Conservation (phyloP, 148 eudicot species). For the Cornus suecica region DNA sequence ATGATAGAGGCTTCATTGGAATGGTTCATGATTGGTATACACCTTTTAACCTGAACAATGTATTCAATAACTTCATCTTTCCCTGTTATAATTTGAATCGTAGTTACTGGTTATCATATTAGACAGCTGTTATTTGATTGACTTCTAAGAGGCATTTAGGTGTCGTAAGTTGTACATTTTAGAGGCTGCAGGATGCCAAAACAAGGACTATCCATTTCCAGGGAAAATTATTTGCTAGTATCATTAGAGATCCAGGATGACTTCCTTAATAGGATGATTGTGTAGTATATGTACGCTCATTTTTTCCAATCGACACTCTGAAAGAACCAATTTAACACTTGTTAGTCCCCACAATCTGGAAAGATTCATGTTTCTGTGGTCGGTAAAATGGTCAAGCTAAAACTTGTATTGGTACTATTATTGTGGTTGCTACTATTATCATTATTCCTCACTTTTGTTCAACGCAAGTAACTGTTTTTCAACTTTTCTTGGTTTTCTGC, state of each 20-base stretch:
- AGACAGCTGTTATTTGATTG: background rate
- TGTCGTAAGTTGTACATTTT: background rate
- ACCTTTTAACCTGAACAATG: background rate
- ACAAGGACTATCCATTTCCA: background rate
- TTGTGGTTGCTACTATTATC: background rate
- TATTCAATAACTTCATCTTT: background rate
- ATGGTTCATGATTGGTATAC: constrained; percentile 69
- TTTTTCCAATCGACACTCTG: too few relatives aligned
- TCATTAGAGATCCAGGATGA: background rate
- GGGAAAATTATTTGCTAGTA: background rate
- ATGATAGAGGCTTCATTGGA: constrained; percentile 76
- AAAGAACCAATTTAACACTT: too few relatives aligned
- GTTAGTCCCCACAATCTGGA: too few relatives aligned
- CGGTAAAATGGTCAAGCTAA: too few relatives aligned
- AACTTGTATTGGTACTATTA: too few relatives aligned
- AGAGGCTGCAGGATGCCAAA: background rate
- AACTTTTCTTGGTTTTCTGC: background rate
- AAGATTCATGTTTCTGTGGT: too few relatives aligned
- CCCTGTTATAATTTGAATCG: background rate
- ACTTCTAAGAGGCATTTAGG: background rate
- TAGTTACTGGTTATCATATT: background rate
- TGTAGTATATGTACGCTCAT: too few relatives aligned
- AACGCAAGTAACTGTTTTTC: background rate
- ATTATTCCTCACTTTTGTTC: background rate
- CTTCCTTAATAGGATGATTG: background rate